phyloP scores from a whole-genome alignment of 179 eudicot species.

The Kewa caespitosa region DNA sequence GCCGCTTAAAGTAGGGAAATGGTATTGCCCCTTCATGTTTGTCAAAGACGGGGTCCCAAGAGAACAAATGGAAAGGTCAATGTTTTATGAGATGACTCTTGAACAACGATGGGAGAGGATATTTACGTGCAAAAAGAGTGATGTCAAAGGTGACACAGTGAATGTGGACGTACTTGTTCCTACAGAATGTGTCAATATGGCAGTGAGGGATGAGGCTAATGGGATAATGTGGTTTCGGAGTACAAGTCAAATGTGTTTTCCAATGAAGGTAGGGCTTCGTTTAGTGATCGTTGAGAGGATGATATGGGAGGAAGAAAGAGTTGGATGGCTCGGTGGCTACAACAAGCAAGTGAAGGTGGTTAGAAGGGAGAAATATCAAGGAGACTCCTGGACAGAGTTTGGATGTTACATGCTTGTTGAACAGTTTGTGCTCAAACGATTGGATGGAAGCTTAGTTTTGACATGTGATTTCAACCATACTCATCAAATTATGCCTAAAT shows the following conservation, averaged over 20 bases:
- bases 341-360: conserved; percentile 39
- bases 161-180: conserved; percentile 36
- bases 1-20: conserved; percentile 42
- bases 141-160: conserved; percentile 28
- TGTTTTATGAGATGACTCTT: conserved; percentile 57
- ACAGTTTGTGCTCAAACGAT: conserved; percentile 55
- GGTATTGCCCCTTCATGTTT: conserved; percentile 66
- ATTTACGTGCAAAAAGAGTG: conserved; percentile 30
- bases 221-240: conserved; percentile 53
- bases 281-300: conserved; percentile 42
- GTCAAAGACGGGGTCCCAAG: conserved; percentile 34
- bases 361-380: conserved; percentile 41
- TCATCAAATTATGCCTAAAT: conserved; percentile 45
- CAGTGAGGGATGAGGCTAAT: conserved; percentile 41
- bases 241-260: conserved; percentile 14
- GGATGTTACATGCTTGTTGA: conserved; percentile 74
- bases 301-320: conserved; percentile 59
- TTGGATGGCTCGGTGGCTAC: conserved; percentile 49
- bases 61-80: conserved; percentile 41
- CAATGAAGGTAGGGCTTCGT: conserved; percentile 51
- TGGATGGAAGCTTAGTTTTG: conserved; percentile 62
- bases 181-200: conserved; percentile 33
- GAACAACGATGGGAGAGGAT: conserved; percentile 70
- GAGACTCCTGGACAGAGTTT: conserved; percentile 55
- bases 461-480: conserved; percentile 60